Evolutionary conservation across 345 rosid species (phyloP).

Genomic region (Salix caprea): DNA sequence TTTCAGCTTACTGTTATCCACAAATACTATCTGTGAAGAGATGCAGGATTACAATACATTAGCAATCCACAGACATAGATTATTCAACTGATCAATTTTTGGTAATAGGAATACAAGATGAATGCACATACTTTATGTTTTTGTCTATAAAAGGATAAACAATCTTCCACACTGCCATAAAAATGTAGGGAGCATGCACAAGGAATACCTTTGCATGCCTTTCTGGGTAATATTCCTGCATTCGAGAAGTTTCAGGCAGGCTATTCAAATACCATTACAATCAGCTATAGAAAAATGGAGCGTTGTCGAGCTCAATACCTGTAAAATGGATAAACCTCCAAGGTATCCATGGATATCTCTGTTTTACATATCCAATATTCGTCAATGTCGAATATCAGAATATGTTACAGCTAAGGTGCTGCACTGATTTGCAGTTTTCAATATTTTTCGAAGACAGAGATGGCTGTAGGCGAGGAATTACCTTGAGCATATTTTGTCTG

Average conservation of each 20-base stretch:
- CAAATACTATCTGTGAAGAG: slow-evolving; percentile 38
- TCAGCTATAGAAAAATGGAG: not conserved
- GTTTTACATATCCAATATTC: slow-evolving; percentile 40
- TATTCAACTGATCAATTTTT: no score
- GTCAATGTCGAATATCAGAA: not conserved
- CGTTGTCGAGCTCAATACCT: slow-evolving; percentile 19
- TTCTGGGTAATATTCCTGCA: slow-evolving; percentile 51
- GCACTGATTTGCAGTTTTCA: not conserved
- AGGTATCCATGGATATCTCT: slow-evolving; percentile 35
- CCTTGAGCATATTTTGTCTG: slow-evolving; percentile 25
- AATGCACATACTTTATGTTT: slow-evolving; percentile 5
- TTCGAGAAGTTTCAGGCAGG: not conserved
- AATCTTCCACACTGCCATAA: slow-evolving; percentile 37
- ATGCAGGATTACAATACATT: not conserved
- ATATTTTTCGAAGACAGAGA: not conserved
- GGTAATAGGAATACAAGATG: no score
- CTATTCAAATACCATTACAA: not conserved
- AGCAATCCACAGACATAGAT: not conserved
- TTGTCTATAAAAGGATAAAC: slow-evolving; percentile 39
- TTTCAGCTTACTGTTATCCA: slow-evolving; percentile 37
- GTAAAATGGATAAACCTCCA: slow-evolving; percentile 49
- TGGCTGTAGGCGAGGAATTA: not conserved
- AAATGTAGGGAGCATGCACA: slow-evolving; percentile 38
- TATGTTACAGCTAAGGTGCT: not conserved
- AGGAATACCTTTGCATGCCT: slow-evolving; percentile 35